Percentiles rank a stretch among this genome's conserved stretches.
Evolutionary conservation across 495 filamentous ascomycete species (phyloP).

Genomic region (Gamarada debralockiae): DNA sequence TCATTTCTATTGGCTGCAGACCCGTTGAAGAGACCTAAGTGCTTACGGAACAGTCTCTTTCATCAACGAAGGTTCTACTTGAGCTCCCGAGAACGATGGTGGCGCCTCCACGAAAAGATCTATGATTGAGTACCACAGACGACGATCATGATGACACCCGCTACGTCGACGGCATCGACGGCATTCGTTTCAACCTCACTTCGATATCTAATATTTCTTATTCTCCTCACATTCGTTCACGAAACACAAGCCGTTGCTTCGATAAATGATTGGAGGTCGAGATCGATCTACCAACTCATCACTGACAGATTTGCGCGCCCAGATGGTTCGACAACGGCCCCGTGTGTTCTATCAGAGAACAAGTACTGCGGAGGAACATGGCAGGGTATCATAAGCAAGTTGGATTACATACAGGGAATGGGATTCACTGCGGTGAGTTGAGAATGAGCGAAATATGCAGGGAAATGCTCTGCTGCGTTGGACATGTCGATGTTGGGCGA

Average conservation of each 20-base stretch:
- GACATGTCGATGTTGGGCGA: no score
- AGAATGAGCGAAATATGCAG: neutral
- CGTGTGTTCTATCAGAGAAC: conserved; percentile 40
- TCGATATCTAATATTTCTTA: neutral
- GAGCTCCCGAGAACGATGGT: no score
- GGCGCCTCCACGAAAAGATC: no score
- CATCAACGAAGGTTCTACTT: no score
- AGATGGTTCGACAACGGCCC: conserved; percentile 55
- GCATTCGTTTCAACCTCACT: conserved; percentile 1
- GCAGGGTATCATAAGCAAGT: conserved; percentile 61
- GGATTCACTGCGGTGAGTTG: conserved; percentile 61
- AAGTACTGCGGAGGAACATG: conserved; percentile 75
- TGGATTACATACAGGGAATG: conserved; percentile 70
- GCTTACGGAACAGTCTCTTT: no score
- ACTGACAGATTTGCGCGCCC: conserved; percentile 72
- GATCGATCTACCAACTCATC: conserved; percentile 67
- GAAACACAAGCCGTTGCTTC: neutral
- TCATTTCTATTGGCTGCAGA: no score
- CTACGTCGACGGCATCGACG: neutral
- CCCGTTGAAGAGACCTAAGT: no score
- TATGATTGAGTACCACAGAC: neutral
- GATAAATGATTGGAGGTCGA: conserved; percentile 50
- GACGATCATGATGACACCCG: neutral
- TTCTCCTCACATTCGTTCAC: neutral
- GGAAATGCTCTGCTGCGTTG: no score